Conservation (phyloP, 805 yeast species). For the Metschnikowia bowlesiae region DNA sequence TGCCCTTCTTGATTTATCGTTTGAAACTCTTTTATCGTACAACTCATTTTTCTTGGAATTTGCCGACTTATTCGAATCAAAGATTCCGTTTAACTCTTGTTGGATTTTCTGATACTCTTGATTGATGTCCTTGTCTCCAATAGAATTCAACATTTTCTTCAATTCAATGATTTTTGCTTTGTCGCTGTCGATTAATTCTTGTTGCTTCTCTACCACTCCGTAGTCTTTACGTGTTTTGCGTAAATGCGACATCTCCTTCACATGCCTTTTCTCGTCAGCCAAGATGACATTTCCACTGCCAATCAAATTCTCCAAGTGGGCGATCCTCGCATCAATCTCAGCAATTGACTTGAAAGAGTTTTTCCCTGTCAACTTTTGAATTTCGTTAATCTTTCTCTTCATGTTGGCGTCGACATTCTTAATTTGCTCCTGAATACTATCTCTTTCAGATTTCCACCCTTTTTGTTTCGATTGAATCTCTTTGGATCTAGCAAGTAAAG, state of each 20-base stretch:
- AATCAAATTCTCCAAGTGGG: conserved; percentile 64
- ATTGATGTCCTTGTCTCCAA: conserved; percentile 61
- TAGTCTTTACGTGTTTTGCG: conserved; percentile 80
- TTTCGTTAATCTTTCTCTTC: conserved; percentile 72
- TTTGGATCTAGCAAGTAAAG: conserved; percentile 34
- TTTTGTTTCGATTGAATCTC: conserved; percentile 44
- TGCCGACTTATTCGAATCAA: conserved; percentile 52
- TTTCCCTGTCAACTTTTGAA: conserved; percentile 68
- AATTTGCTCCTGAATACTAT: conserved; percentile 63
- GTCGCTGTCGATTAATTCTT: conserved; percentile 74
- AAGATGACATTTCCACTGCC: conserved; percentile 76
- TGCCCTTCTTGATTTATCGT: conserved; percentile 64
- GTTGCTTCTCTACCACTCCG: conserved; percentile 65
- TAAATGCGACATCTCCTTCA: conserved; percentile 80
- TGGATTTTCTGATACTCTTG: conserved; percentile 64
- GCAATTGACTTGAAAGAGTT: conserved; percentile 60
- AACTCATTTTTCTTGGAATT: conserved; percentile 63
- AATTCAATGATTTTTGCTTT: conserved; percentile 70
- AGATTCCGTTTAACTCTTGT: conserved; percentile 64
- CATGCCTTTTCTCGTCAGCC: conserved; percentile 82
- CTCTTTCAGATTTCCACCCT: conserved; percentile 44
- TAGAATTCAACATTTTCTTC: conserved; percentile 59
- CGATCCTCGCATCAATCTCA: conserved; percentile 66
- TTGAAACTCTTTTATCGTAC: conserved; percentile 59
- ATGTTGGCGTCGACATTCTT: conserved; percentile 62